These are phyloP conservation scores for Metarhizium humberi DNA, from an alignment of 2,329 filamentous ascomycete genomes.

Conservation along the genomic window DNA sequence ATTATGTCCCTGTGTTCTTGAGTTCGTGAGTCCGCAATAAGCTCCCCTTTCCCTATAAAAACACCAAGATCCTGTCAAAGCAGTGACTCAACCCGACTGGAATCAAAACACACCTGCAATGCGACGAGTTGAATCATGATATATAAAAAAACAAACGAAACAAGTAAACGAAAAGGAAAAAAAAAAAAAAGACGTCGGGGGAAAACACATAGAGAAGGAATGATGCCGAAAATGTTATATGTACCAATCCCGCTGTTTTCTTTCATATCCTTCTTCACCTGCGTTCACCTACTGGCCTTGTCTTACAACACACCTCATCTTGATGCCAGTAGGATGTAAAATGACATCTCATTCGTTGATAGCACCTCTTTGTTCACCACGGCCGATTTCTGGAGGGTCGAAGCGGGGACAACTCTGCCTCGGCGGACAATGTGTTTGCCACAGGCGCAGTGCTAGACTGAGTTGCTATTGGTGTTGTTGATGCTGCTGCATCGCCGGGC, in stretches of 20 bases:
- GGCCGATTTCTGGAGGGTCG: conserved; percentile 3
- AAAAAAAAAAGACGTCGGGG: neutral
- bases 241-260: neutral
- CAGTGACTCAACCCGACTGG: no score
- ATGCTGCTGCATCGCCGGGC: neutral
- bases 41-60: neutral
- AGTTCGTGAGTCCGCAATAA: neutral
- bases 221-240: neutral
- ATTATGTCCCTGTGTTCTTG: neutral
- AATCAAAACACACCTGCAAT: neutral
- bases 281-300: neutral
- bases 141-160: neutral
- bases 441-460: neutral
- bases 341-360: neutral
- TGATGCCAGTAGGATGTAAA: neutral
- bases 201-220: neutral
- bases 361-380: neutral
- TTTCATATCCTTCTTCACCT: neutral
- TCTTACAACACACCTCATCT: neutral
- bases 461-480: neutral
- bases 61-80: neutral
- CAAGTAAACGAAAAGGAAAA: neutral
- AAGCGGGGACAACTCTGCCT: neutral
- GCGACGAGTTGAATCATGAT: neutral
- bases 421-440: neutral